These are phyloP conservation scores for Sarcocystis neurona DNA, from an alignment of 169 alveolate species.

Conservation along the genomic window DNA sequence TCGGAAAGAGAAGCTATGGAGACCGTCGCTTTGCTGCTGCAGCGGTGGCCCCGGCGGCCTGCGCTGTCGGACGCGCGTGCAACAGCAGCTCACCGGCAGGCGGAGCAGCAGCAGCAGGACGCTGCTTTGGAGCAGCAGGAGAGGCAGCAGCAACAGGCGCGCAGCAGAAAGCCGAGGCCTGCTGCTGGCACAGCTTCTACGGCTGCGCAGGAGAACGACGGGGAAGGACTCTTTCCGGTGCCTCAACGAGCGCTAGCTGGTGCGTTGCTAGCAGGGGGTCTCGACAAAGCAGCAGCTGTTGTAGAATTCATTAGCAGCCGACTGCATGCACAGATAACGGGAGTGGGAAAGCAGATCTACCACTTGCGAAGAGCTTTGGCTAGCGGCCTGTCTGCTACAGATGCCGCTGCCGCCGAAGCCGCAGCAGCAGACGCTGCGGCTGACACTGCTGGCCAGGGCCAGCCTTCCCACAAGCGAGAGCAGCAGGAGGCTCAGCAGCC, in stretches of 20 bases:
- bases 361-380: too few relatives aligned
- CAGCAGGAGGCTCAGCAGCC: too few relatives aligned
- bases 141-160: background rate
- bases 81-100: background rate
- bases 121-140: background rate
- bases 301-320: constrained; percentile 3
- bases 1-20: background rate
- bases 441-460: too few relatives aligned
- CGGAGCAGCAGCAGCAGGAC: background rate
- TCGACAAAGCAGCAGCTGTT: constrained; percentile 2
- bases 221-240: constrained; percentile 11
- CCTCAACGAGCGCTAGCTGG: constrained; percentile 6
- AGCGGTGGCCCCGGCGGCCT: background rate
- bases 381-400: too few relatives aligned
- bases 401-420: too few relatives aligned
- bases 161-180: background rate
- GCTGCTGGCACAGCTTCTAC: background rate
- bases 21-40: background rate
- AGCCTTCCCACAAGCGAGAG: background rate
- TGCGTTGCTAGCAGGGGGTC: background rate
- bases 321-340: background rate
- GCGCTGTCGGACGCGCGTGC: background rate
- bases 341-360: background rate
- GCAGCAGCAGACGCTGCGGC: too few relatives aligned
- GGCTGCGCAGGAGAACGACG: background rate